phyloP scores from a whole-genome alignment of 129 eudicot genomes.

The Chrysanthemum makinoi region DNA sequence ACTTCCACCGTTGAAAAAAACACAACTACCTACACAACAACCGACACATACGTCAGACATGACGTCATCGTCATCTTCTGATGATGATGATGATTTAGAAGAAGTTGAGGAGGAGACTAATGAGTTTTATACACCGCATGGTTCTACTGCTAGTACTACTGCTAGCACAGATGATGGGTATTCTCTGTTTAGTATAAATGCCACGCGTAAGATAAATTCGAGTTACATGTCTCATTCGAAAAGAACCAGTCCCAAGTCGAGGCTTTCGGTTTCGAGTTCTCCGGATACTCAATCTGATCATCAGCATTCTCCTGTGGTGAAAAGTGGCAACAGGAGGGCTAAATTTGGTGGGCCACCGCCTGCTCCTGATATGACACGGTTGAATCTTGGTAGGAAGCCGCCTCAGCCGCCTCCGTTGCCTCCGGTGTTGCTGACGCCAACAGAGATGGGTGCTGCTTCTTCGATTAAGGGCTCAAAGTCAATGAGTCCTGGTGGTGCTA shows the following conservation, averaged over 20 bases:
- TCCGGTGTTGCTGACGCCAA: conserved; percentile 26
- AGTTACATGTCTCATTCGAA: conserved; percentile 54
- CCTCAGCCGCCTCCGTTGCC: conserved; percentile 46
- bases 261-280: conserved; percentile 56
- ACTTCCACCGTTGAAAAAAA: conserved; percentile 70
- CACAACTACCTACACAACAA: conserved; percentile 42
- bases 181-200: conserved; percentile 38
- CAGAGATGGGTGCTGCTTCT: conserved; percentile 31
- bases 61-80: conserved; percentile 34
- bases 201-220: conserved; percentile 22
- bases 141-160: conserved; percentile 63
- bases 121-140: conserved; percentile 90
- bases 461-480: conserved; percentile 30
- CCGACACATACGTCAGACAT: conserved; percentile 41
- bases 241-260: conserved; percentile 80
- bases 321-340: conserved; percentile 49
- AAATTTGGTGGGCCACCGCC: conserved; percentile 68
- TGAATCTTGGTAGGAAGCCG: conserved; percentile 40
- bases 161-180: conserved; percentile 74
- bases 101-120: conserved; percentile 45
- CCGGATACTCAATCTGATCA: conserved; percentile 56
- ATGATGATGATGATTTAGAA: conserved; percentile 53
- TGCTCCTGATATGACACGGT: conserved; percentile 58
- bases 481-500: conserved; percentile 34
- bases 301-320: conserved; percentile 30